phyloP scores from a whole-genome alignment of 371 early-diverging fungal genomes.

The Saksenaea vasiformis region DNA sequence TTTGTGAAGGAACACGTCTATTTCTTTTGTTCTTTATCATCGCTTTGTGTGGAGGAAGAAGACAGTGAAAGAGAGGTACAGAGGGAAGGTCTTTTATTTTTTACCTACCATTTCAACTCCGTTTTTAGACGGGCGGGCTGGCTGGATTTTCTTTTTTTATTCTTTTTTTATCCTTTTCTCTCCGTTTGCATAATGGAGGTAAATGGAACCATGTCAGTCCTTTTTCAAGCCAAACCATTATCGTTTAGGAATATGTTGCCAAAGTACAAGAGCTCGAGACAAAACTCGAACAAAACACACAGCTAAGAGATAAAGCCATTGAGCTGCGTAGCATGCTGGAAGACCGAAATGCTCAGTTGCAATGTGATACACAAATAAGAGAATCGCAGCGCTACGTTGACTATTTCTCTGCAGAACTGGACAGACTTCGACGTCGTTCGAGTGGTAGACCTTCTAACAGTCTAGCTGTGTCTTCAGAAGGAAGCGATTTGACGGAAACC shows the following conservation, averaged over 20 bases:
- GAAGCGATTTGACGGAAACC: constrained; percentile 32
- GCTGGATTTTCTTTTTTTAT: no score
- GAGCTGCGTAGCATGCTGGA: constrained; percentile 61
- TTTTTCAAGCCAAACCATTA: not conserved
- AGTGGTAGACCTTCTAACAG: constrained; percentile 3
- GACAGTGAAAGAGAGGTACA: no score
- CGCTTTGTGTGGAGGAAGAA: no score
- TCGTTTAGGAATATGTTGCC: not conserved
- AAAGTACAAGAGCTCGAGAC: constrained; percentile 23
- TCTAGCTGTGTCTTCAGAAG: no score
- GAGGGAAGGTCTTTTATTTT: no score
- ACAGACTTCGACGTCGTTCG: constrained; percentile 54
- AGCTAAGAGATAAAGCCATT: constrained; percentile 68
- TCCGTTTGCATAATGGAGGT: no score
- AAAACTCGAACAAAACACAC: constrained; percentile 66
- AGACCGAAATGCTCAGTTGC: constrained; percentile 70
- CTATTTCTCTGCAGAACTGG: constrained; percentile 75
- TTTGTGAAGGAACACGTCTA: no score
- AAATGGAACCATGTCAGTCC: no score
- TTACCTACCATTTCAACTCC: no score
- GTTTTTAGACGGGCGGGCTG: no score
- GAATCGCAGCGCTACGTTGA: constrained; percentile 84
- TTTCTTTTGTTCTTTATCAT: no score
- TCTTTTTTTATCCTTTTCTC: no score
- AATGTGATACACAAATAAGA: constrained; percentile 77